Base-by-base conservation (phyloP, 1,284 basidiomycete species). In the Marasmius tenuissimus region DNA sequence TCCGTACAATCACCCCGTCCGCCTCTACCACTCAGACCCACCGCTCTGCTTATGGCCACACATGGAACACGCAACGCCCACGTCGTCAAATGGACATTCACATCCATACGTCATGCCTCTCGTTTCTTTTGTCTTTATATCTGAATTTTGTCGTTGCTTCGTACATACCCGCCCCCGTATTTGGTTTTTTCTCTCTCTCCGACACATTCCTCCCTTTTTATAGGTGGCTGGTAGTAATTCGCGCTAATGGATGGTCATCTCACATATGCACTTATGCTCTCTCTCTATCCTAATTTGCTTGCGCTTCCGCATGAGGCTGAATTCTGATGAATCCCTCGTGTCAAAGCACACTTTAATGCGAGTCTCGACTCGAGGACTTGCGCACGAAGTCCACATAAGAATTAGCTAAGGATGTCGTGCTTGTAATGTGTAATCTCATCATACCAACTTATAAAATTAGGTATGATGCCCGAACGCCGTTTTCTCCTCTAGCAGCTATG, bases 331-430 rank as follows among this genome's bases (percentile, higher is more conserved):
- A 27, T 27, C 9, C 18, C 37, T 4, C 37, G 16, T 54, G 27
- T 37, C 18, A 9, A 12, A 8, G 16, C 18, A 52, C 20, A 20
- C 33, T 52, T 8, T 3, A 27, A n/a, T n/a, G n/a, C 27, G 52
- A 22, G 18, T 16, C 57, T 34, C 33, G 35, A 47, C n/a, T 33
- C 16, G 20, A 56, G 38, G 18, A 60, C 54, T 51, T 20, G 34
- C n/a, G 27, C 39, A 48, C 11, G n/a, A 18, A 34, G 18, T 27
- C 2, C 27, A 27, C 27, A 45, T 18, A 7, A 33, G 37, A 50
- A 27, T 20, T 55, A 47, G 49, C 33, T 53, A 45, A 61, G 33
- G 58, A 75, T 76, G 75, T 75, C 74, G 75, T 76, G 75, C 74
- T 76, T 61, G 64, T 70, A 69, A 39, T 58, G 62, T 61, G 33